These are phyloP conservation scores for Flaveria trinervia DNA, from an alignment of 129 eudicot genomes.

Conservation along the genomic window DNA sequence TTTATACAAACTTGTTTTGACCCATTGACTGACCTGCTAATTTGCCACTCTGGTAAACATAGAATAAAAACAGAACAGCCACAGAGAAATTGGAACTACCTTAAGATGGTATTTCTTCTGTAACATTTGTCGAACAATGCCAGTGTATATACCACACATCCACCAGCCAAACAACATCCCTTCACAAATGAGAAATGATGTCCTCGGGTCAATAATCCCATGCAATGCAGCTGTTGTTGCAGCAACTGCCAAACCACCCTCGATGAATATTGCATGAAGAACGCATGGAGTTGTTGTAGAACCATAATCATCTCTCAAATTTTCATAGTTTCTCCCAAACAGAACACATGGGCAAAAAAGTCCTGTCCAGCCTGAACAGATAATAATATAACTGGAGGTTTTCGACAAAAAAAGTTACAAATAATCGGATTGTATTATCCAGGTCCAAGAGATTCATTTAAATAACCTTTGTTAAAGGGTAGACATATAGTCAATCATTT, in stretches of 20 bases:
- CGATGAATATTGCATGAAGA: conserved; percentile 88
- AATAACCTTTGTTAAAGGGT: not conserved
- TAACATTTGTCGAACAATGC: conserved; percentile 72
- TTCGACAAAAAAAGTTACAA: not conserved
- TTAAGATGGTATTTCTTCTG: conserved; percentile 96
- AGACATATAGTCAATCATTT: not conserved
- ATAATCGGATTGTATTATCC: not conserved
- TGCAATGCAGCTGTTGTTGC: conserved; percentile 72
- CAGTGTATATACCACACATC: conserved; percentile 98
- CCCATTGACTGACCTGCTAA: not conserved
- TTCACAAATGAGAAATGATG: conserved; percentile 79
- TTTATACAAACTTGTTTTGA: not conserved
- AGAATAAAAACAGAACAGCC: not conserved
- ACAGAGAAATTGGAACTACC: conserved; percentile 46
- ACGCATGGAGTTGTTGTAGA: conserved; percentile 81
- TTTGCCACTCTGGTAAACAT: not conserved
- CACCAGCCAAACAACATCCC: conserved; percentile 93
- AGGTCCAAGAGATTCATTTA: not conserved
- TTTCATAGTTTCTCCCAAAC: conserved; percentile 90
- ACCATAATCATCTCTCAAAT: conserved; percentile 76
- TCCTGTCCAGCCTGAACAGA: conserved; percentile 76
- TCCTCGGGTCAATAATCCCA: conserved; percentile 77
- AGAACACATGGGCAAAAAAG: conserved; percentile 94
- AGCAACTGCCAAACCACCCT: conserved; percentile 89
- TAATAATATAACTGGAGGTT: conserved; percentile 14